Conservation (phyloP, 257 asterid genomes). For the Nicotiana tabacum region DNA sequence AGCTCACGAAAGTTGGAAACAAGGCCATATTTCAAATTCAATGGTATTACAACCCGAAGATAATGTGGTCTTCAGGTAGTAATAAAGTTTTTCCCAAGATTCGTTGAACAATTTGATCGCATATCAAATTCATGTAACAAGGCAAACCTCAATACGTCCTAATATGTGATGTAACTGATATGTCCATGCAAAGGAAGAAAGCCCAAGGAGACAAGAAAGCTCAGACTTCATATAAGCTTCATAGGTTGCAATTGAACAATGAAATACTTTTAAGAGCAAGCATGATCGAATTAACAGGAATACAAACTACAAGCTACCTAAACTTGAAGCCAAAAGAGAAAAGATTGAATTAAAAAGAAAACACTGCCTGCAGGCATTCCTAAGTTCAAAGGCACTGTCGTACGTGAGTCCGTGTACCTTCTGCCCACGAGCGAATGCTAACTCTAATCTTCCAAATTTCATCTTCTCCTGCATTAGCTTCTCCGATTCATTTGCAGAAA, state of each 20-base stretch:
- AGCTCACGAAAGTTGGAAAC: background rate
- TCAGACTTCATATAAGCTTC: background rate
- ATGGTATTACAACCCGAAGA: background rate
- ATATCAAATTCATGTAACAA: background rate
- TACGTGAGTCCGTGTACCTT: constrained; percentile 22
- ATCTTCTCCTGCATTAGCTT: constrained; percentile 5
- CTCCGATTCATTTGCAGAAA: background rate
- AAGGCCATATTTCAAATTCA: background rate
- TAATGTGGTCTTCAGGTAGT: background rate
- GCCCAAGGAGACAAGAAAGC: background rate
- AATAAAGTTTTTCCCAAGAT: background rate
- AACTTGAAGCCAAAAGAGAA: constrained; percentile 6
- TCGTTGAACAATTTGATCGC: background rate
- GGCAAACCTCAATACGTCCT: background rate
- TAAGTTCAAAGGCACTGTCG: constrained; percentile 13
- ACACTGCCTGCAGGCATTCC: background rate
- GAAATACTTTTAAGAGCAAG: background rate
- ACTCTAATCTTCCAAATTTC: background rate
- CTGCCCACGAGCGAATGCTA: constrained; percentile 9
- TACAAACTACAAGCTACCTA: background rate
- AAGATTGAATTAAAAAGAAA: background rate
- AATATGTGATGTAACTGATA: background rate
- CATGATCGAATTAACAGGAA: background rate
- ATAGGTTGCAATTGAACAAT: background rate
- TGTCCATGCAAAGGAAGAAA: background rate